Conservation (phyloP, 2,329 filamentous ascomycete genomes). For the Hypoxylon rubiginosum region DNA sequence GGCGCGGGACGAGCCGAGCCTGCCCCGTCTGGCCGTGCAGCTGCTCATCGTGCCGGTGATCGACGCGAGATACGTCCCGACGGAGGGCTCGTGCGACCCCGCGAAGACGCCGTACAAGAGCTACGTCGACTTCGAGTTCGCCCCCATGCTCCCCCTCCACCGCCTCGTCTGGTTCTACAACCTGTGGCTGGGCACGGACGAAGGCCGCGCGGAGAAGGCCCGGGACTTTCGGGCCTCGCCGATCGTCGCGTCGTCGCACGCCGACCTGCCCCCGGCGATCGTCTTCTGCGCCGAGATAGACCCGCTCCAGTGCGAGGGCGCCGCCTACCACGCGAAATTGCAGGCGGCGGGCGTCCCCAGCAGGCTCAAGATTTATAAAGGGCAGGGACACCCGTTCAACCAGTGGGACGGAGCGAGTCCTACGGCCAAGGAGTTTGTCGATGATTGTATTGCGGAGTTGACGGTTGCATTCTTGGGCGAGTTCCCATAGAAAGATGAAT, state of each 20-base stretch:
- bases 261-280: conserved; percentile 51
- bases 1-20: conserved; percentile 44
- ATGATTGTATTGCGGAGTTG: conserved; percentile 51
- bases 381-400: conserved; percentile 54
- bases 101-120: conserved; percentile 51
- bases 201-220: conserved; percentile 47
- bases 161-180: conserved; percentile 56
- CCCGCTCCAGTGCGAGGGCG: conserved; percentile 52
- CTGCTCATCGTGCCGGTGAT: conserved; percentile 53
- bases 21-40: conserved; percentile 52
- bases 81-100: conserved; percentile 48
- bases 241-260: conserved; percentile 52
- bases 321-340: conserved; percentile 52
- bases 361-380: conserved; percentile 54
- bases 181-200: conserved; percentile 53
- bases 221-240: conserved; percentile 53
- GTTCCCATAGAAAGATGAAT: not conserved
- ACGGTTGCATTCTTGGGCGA: conserved; percentile 43
- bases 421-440: conserved; percentile 51
- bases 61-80: conserved; percentile 54
- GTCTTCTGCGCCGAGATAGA: conserved; percentile 54
- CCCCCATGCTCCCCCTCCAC: conserved; percentile 53
- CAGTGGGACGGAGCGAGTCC: conserved; percentile 54
- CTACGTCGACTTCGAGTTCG: conserved; percentile 51
- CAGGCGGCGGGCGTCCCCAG: conserved; percentile 50